These are phyloP conservation scores for Puccinellia tenuiflora DNA, from an alignment of 176 grass and related monocot genomes.

Conservation along the genomic window DNA sequence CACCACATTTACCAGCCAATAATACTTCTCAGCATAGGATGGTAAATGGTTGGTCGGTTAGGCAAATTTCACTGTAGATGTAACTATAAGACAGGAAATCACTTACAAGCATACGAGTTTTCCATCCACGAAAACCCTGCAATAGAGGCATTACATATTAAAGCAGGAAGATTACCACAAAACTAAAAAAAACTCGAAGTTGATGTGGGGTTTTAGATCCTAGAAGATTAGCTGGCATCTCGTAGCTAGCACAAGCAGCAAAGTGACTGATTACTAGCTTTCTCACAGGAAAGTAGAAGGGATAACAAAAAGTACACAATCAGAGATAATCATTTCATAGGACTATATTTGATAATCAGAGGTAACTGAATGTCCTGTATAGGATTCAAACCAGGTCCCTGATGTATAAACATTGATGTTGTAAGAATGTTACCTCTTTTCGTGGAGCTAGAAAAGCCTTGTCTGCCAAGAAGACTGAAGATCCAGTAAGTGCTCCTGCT, in stretches of 20 bases:
- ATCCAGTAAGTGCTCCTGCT: slow-evolving; percentile 71
- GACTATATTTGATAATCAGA: background rate
- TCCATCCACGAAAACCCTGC: slow-evolving; percentile 55
- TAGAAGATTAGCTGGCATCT: background rate
- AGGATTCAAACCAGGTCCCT: slow-evolving; percentile 7
- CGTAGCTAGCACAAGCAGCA: background rate
- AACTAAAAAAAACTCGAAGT: background rate
- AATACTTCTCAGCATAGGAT: background rate
- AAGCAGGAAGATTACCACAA: background rate
- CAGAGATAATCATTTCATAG: background rate
- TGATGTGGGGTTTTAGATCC: background rate
- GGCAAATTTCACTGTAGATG: background rate
- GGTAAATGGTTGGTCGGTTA: background rate
- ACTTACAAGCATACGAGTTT: slow-evolving; percentile 55
- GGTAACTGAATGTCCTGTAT: background rate
- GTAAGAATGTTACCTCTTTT: slow-evolving; percentile 38
- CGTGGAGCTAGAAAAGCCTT: slow-evolving; percentile 58
- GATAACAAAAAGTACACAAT: background rate
- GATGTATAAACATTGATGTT: background rate
- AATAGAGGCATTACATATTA: slow-evolving; percentile 24
- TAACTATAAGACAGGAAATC: background rate
- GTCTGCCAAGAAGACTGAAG: slow-evolving; percentile 57
- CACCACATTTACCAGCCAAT: background rate
- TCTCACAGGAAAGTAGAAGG: background rate
- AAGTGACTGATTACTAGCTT: background rate